Conservation (phyloP, 371 early-diverging fungal genomes). For the Rhizopus stolonifer region DNA sequence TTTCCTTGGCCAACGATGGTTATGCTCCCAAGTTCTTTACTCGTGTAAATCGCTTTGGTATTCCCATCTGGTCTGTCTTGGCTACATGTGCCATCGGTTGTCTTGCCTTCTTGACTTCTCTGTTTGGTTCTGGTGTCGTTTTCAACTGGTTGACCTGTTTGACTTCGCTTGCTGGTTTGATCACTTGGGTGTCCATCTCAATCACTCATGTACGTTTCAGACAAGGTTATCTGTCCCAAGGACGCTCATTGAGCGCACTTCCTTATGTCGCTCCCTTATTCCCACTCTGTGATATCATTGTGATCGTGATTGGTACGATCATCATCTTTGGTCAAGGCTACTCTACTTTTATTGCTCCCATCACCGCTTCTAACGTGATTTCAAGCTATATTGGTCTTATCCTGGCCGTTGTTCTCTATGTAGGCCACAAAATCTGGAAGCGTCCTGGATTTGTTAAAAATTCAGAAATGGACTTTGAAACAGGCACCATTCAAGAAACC, state of each 20-base stretch:
- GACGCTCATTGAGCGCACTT: conserved; percentile 58
- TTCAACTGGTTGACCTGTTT: conserved; percentile 75
- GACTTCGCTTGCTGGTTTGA: conserved; percentile 75
- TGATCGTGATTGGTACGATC: conserved; percentile 59
- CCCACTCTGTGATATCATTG: conserved; percentile 71
- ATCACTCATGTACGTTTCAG: conserved; percentile 85
- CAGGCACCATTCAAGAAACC: conserved; percentile 31
- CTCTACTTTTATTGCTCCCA: conserved; percentile 49
- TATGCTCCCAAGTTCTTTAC: conserved; percentile 68
- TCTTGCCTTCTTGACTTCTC: conserved; percentile 54
- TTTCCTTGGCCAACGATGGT: conserved; percentile 68
- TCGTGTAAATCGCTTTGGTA: conserved; percentile 58
- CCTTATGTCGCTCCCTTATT: conserved; percentile 75
- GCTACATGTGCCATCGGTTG: conserved; percentile 63
- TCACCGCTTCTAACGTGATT: conserved; percentile 36
- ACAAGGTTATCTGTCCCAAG: conserved; percentile 73
- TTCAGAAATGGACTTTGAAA: conserved; percentile 50
- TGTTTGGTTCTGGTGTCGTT: conserved; percentile 64
- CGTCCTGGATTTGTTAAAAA: conserved; percentile 39
- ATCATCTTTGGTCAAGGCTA: conserved; percentile 76
- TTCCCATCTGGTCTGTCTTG: conserved; percentile 61
- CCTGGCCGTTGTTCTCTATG: conserved; percentile 52
- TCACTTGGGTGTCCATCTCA: conserved; percentile 81
- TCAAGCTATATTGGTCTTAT: conserved; percentile 58
- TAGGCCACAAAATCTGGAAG: conserved; percentile 51